Evolutionary conservation across 2,329 filamentous ascomycete genomes (phyloP), one percentile per base, ranked within the genome.

Genomic region (Elsinoe fawcettii): DNA sequence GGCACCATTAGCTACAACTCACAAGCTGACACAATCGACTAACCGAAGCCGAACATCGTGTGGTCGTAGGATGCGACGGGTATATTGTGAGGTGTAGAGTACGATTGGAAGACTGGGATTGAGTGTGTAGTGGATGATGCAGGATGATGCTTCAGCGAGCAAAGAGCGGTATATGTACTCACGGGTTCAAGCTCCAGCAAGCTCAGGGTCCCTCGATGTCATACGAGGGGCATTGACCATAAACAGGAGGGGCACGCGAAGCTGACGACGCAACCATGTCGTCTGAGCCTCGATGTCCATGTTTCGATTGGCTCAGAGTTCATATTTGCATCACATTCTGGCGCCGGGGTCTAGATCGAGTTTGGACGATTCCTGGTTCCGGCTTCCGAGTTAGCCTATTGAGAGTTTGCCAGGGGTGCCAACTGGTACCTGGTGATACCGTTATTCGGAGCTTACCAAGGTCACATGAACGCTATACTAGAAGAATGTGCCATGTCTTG

Each of bases 1-100:
- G 7, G 9, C 32, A 4, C 3, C 3, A 12, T 37, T 37, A 37
- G 34, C 27, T n/a, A 43, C 57, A 3, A 51, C 30, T 20, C 25
- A 41, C n/a, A 36, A 2, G 8, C 18, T 6, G n/a, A 23, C 32
- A n/a, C n/a, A n/a, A n/a, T n/a, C n/a, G n/a, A 55, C 66, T 46
- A 63, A 74, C 73, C 73, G 69, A 70, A 76, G 62, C 71, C 71
- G 69, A 75, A 76, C 74, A 76, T 76, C 49, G 56, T 75, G 65
- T 59, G 46, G 56, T 49, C 51, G 41, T 20, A 30, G 5, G 27
- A 30, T 30, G 27, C 9, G 27, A 30, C 9, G 5, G 27, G 27
- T 30, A 9, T 30, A 30, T 30, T n/a, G n/a, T n/a, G n/a, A n/a
- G n/a, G n/a, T n/a, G n/a, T n/a, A n/a, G n/a, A n/a, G n/a, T n/a